A percentile compares a stretch with the other conserved stretches of the same genome.
Evolutionary conservation across 768 basidiomycete species (phyloP).

Genomic region (Xerocomus spinulosus): DNA sequence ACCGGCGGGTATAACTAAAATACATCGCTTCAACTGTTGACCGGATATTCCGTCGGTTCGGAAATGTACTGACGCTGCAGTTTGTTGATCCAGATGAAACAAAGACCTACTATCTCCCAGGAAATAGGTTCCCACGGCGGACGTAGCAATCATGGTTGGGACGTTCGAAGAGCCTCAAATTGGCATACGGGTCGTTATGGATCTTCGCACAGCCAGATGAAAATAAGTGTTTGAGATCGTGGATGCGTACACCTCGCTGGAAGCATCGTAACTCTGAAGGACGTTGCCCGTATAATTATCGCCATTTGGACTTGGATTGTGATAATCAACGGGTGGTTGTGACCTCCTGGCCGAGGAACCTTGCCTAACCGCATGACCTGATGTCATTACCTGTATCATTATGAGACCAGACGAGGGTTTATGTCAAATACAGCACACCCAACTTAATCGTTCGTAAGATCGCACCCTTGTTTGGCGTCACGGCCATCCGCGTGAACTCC

Average conservation of each 20-base stretch:
- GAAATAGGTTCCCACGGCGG: not conserved
- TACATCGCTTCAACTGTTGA: not conserved
- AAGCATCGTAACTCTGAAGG: no score
- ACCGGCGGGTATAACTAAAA: no score
- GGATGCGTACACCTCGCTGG: not conserved
- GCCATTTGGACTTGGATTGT: no score
- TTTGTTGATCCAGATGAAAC: not conserved
- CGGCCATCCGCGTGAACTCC: not conserved
- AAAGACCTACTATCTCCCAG: not conserved
- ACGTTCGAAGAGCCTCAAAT: not conserved
- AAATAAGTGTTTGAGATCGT: not conserved
- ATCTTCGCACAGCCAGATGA: not conserved
- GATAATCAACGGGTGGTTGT: no score
- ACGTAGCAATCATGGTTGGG: not conserved
- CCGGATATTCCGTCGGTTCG: not conserved
- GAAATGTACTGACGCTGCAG: not conserved
- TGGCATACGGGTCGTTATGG: not conserved
- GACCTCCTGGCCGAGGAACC: no score
- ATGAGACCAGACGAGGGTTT: not conserved
- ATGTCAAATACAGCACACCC: not conserved
- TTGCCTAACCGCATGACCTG: not conserved
- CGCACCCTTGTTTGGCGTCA: not conserved
- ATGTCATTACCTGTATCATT: not conserved
- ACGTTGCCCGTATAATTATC: no score
- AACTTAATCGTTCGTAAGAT: not conserved